Conservation (phyloP, 2,329 filamentous ascomycete genomes). For the Alternaria sp. region DNA sequence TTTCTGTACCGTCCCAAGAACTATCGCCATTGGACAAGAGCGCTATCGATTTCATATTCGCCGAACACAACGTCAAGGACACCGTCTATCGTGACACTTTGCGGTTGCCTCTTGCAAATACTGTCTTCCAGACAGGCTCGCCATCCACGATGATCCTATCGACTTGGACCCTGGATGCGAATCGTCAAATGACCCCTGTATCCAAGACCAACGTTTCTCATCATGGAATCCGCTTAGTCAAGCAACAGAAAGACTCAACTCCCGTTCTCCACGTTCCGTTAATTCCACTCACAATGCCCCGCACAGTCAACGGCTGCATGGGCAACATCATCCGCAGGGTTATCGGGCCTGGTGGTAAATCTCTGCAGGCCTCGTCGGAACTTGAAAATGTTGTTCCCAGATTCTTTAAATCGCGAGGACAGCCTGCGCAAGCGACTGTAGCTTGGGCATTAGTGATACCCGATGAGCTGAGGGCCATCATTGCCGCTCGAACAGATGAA, state of each 20-base stretch:
- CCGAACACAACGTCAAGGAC: not conserved
- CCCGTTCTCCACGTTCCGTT: constrained; percentile 57
- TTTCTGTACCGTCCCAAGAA: constrained; percentile 15
- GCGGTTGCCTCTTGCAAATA: constrained; percentile 76
- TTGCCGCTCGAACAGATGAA: constrained; percentile 6
- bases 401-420: constrained; percentile 57
- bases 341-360: constrained; percentile 52
- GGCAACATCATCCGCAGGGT: constrained; percentile 80
- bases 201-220: constrained; percentile 22
- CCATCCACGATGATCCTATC: constrained; percentile 37
- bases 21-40: constrained; percentile 21
- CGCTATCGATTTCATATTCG: constrained; percentile 34
- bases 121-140: constrained; percentile 74
- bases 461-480: not conserved
- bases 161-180: constrained; percentile 23
- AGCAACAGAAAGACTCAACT: not conserved
- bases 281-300: constrained; percentile 67
- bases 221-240: constrained; percentile 20
- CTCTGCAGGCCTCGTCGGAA: constrained; percentile 71
- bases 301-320: constrained; percentile 69
- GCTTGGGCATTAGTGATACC: constrained; percentile 78
- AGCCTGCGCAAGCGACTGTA: constrained; percentile 59
- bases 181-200: constrained; percentile 8
- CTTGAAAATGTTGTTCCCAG: constrained; percentile 69
- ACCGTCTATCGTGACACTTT: constrained; percentile 18